Evolutionary conservation across 805 yeast species (phyloP).

Genomic region (Blastobotrys chiropterorum): DNA sequence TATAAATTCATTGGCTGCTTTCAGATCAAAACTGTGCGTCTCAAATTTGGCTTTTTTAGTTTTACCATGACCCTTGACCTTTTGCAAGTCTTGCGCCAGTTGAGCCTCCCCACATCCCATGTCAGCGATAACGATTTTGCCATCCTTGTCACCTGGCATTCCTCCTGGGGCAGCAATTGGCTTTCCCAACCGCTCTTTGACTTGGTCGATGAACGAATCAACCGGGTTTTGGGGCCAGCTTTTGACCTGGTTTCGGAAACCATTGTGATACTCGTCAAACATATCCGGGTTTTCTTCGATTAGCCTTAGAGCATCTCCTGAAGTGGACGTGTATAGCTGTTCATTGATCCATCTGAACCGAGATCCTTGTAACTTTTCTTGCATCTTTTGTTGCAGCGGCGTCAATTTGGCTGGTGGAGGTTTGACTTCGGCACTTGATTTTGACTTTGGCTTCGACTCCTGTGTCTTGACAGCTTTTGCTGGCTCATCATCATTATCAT

Average conservation of each 20-base stretch:
- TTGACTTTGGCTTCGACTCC: not conserved
- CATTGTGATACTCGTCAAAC: constrained; percentile 92
- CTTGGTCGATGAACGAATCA: constrained; percentile 73
- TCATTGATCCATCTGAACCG: constrained; percentile 98
- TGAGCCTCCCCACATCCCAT: constrained; percentile 99
- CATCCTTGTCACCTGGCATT: constrained; percentile 54
- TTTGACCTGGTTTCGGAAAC: constrained; percentile 91
- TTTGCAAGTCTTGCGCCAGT: constrained; percentile 58
- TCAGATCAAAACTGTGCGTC: constrained; percentile 87
- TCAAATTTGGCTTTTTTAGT: constrained; percentile 38
- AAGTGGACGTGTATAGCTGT: constrained; percentile 82
- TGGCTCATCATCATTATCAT: constrained; percentile 9
- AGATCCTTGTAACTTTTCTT: constrained; percentile 89
- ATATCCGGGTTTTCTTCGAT: constrained; percentile 77
- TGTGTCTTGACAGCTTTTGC: constrained; percentile 4
- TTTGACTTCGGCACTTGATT: not conserved
- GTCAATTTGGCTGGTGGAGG: constrained; percentile 18
- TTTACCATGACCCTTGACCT: constrained; percentile 30
- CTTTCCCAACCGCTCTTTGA: constrained; percentile 43
- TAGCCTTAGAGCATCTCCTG: constrained; percentile 67
- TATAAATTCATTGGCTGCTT: constrained; percentile 79
- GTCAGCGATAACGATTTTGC: constrained; percentile 79
- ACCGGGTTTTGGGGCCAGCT: constrained; percentile 99
- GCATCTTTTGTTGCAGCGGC: constrained; percentile 77
- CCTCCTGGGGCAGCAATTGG: constrained; percentile 96